Conservation (phyloP, 2,329 filamentous ascomycete genomes). For the Pseudocercospora vitis region DNA sequence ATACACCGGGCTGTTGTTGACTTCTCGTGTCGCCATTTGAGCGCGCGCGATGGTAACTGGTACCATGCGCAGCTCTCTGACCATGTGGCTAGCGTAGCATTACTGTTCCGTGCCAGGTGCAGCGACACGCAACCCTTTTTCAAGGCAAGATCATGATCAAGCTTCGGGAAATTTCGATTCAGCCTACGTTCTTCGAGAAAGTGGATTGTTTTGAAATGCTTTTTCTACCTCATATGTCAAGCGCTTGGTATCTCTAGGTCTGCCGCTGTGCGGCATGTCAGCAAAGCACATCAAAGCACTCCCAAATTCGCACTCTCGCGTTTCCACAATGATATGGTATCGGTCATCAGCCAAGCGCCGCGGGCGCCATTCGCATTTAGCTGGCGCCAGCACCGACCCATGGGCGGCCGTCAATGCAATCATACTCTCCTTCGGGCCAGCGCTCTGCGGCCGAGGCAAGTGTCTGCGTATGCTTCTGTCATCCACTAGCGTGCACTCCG, state of each 20-base stretch:
- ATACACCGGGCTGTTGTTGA: no score
- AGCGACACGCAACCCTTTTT: no score
- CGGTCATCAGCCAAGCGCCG: conserved; percentile 3
- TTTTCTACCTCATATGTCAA: background rate
- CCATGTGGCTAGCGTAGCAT: no score
- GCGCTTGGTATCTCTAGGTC: conserved; percentile 5
- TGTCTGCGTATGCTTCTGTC: background rate
- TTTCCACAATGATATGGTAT: conserved; percentile 4
- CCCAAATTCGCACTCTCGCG: background rate
- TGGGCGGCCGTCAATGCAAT: conserved; percentile 4
- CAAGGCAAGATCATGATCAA: no score
- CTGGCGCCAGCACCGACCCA: background rate
- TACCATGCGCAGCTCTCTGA: no score
- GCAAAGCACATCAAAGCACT: background rate
- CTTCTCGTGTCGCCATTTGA: no score
- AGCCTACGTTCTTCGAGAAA: no score
- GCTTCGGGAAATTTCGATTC: no score
- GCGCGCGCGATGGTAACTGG: no score
- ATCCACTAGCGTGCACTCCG: conserved; percentile 5
- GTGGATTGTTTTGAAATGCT: no score
- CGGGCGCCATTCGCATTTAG: background rate
- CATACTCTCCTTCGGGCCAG: background rate
- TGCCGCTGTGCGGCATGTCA: background rate
- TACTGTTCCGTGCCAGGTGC: no score
- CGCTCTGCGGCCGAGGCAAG: background rate